These are phyloP conservation scores for Carex kokanica DNA, from an alignment of 176 grass and related monocot species.

Conservation along the genomic window DNA sequence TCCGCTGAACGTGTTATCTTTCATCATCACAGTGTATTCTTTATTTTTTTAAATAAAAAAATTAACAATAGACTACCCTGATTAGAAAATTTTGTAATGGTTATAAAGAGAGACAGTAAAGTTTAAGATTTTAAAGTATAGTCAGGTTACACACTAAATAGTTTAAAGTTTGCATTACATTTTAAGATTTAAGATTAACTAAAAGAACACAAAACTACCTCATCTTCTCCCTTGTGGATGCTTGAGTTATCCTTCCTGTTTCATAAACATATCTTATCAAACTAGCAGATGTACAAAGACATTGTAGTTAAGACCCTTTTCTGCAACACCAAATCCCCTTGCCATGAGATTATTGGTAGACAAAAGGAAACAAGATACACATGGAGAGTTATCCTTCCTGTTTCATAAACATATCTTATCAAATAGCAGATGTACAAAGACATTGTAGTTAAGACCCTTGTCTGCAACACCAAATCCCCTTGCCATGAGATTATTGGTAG, in stretches of 20 bases:
- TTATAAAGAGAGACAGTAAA: too few species aligned
- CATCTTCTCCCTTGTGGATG: slow-evolving; percentile 45
- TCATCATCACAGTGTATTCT: too few species aligned
- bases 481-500: not conserved
- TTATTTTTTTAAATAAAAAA: too few species aligned
- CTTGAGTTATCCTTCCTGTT: slow-evolving; percentile 53
- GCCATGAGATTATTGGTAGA: not conserved
- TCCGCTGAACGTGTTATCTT: too few species aligned
- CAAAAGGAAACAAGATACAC: not conserved
- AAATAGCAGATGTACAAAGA: not conserved
- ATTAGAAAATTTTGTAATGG: too few species aligned
- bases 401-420: not conserved
- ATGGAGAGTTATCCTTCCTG: slow-evolving; percentile 43
- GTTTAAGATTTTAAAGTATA: too few species aligned
- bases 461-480: not conserved
- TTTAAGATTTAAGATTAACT: too few species aligned
- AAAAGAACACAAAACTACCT: slow-evolving; percentile 32
- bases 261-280: not conserved
- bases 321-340: not conserved
- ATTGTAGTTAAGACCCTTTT: not conserved
- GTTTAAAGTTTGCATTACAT: too few species aligned
- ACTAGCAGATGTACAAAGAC: not conserved
- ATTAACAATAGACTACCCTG: too few species aligned
- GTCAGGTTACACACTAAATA: too few species aligned
- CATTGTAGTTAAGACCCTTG: not conserved